phyloP scores from a whole-genome alignment of 23 red algal genomes.

The Pyropia haitanensis region DNA sequence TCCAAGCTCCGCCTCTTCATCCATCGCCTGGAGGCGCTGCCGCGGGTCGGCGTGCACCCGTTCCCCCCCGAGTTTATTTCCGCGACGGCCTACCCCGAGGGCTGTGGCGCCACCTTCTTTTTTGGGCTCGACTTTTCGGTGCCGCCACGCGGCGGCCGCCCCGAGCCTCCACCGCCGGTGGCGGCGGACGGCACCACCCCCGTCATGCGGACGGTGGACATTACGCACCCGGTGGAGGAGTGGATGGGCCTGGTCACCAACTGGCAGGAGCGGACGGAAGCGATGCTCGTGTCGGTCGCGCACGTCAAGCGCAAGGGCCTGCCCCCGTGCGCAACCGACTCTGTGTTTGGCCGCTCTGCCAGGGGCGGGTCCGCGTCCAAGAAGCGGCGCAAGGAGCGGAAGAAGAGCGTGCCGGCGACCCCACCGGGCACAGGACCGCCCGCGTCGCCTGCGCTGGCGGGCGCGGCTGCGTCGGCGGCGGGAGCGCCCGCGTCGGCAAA shows the following conservation, averaged over 20 bases:
- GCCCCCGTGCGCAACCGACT: slow-evolving; percentile 13
- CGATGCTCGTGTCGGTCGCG: slow-evolving; percentile 41
- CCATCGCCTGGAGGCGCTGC: slow-evolving; percentile 66
- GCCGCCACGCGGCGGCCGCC: neutral
- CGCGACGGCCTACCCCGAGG: slow-evolving; percentile 19
- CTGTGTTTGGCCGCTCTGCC: slow-evolving; percentile 12
- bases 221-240: slow-evolving; percentile 24
- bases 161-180: too few species aligned
- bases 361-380: neutral
- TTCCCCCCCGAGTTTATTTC: slow-evolving; percentile 46
- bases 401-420: slow-evolving; percentile 31
- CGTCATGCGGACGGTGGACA: slow-evolving; percentile 14
- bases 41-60: slow-evolving; percentile 52
- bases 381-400: slow-evolving; percentile 16
- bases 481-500: too few species aligned
- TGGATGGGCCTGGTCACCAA: slow-evolving; percentile 32
- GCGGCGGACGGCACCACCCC: slow-evolving; percentile 4
- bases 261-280: slow-evolving; percentile 36
- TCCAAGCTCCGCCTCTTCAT: slow-evolving; percentile 74
- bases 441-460: too few species aligned
- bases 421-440: too few species aligned
- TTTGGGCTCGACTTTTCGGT: slow-evolving; percentile 55
- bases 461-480: too few species aligned
- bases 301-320: slow-evolving; percentile 17
- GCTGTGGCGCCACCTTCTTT: slow-evolving; percentile 64